Evolutionary conservation across 2,329 filamentous ascomycete genomes (phyloP), one percentile per base, ranked within the genome.

Genomic region (Periconia digitata): DNA sequence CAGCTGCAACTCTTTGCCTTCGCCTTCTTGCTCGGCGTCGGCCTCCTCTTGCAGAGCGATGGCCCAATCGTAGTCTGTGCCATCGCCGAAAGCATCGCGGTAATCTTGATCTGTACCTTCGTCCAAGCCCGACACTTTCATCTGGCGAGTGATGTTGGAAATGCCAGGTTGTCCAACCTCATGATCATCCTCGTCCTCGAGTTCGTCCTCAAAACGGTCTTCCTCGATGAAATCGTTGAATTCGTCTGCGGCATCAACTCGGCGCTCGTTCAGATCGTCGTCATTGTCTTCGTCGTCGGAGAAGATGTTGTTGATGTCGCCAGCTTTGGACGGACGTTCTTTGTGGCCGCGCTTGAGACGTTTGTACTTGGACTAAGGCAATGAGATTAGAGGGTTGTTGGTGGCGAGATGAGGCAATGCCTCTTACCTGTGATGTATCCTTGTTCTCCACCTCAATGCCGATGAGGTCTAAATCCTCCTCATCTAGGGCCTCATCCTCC

Each of bases 401-500:
- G 38, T 22, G 3, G 37, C 17, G n/a, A n/a, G n/a, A n/a, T n/a
- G n/a, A 40, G 38, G 10, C 22, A 41, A 46, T 42, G 35, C 51
- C 16, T 22, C 50, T 22, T 82, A 91, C 89, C 81, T 92, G 85
- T 54, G 85, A 74, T 40, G 85, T 77, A 23, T 84, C 77, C 61
- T 85, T 85, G 17, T 84, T 82, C 62, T 87, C 82, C 67, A 83
- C 83, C 54, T 85, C 87, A 68, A 95, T 89, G 43, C 91, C 92
- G 60, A 99, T 96, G 47, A 99, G 79, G 67, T 97, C 94, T 49
- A 99, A 74, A 78, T 99, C 94, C 70, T 99, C 94, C 59, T 96
- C 92, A 60, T 97, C 94, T 8, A 99, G 83, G 51, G 78, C 78
- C 51, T 90, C 89, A 52, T 92, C 91, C 66, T 95, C 89, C 67